Conservation (phyloP, 176 grass and related monocot genomes). For the Triticum turgidum region DNA sequence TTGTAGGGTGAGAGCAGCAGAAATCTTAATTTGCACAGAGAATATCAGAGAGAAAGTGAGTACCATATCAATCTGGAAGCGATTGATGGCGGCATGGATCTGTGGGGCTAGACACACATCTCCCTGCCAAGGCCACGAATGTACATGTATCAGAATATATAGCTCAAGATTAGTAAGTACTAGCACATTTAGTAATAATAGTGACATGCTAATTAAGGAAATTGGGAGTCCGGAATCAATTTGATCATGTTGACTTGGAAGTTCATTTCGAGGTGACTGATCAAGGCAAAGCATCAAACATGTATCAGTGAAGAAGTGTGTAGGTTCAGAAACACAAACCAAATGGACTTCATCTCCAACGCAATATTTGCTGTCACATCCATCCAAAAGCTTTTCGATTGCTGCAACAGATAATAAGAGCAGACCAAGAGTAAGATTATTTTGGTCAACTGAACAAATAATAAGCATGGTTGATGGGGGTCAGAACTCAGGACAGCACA, state of each 20-base stretch:
- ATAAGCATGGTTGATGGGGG: not conserved
- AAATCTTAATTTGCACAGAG: not conserved
- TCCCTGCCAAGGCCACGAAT: conserved; percentile 31
- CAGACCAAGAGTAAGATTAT: not conserved
- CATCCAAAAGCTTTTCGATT: conserved; percentile 73
- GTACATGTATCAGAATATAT: not conserved
- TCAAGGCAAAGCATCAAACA: conserved; percentile 9
- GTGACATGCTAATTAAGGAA: not conserved
- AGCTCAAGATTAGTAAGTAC: not conserved
- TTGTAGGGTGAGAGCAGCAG: not conserved
- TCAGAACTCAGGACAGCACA: not conserved
- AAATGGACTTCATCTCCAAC: conserved; percentile 76
- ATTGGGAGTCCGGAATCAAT: not conserved
- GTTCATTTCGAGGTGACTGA: not conserved
- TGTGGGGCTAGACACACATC: conserved; percentile 72
- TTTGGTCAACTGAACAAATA: too few relatives aligned
- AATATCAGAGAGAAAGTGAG: not conserved
- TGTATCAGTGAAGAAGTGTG: conserved; percentile 20
- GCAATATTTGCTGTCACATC: conserved; percentile 68
- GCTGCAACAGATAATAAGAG: conserved; percentile 41
- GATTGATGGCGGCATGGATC: conserved; percentile 40
- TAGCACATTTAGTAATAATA: not conserved
- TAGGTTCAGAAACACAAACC: conserved; percentile 49
- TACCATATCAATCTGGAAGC: conserved; percentile 73
- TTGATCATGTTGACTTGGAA: not conserved